Percentiles rank a stretch among this genome's conserved stretches.
phyloP scores from a whole-genome alignment of 306 rosid species.

The Arachis stenosperma region DNA sequence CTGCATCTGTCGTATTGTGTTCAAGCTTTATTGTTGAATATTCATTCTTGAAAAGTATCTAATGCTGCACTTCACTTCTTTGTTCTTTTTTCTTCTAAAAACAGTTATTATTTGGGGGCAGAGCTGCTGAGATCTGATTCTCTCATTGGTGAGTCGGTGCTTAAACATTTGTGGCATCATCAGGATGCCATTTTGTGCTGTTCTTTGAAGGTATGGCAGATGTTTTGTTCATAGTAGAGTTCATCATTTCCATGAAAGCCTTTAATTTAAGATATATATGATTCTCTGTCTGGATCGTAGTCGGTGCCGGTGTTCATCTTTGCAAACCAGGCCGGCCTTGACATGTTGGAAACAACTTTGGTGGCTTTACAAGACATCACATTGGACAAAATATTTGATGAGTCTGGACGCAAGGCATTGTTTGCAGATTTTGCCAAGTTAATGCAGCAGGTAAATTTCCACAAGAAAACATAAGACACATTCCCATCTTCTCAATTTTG shows the following conservation, averaged over 20 bases:
- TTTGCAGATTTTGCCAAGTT: constrained; percentile 77
- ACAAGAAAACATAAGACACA: not conserved
- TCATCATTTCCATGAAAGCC: not conserved
- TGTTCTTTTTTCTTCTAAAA: not conserved
- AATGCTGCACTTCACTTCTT: not conserved
- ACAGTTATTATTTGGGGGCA: constrained; percentile 70
- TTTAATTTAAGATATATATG: not conserved
- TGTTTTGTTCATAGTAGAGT: not conserved
- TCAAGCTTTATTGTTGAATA: constrained; percentile 4
- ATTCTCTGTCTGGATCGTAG: constrained; percentile 49
- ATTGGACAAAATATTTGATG: constrained; percentile 87
- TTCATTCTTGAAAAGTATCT: constrained; percentile 1
- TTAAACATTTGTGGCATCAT: constrained; percentile 89
- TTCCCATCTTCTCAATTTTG: not conserved
- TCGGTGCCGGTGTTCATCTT: constrained; percentile 78
- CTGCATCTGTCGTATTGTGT: not conserved
- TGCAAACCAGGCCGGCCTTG: constrained; percentile 95
- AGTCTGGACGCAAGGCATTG: constrained; percentile 81
- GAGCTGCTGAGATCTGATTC: constrained; percentile 74
- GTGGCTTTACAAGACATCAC: constrained; percentile 95
- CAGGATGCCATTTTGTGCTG: constrained; percentile 93
- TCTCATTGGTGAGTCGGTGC: constrained; percentile 58
- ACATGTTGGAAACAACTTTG: constrained; percentile 93
- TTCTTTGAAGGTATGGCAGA: constrained; percentile 62
- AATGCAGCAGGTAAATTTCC: constrained; percentile 76